These are phyloP conservation scores for Apophysomyces sp. DNA, from an alignment of 371 early-diverging fungal genomes.

Conservation along the genomic window DNA sequence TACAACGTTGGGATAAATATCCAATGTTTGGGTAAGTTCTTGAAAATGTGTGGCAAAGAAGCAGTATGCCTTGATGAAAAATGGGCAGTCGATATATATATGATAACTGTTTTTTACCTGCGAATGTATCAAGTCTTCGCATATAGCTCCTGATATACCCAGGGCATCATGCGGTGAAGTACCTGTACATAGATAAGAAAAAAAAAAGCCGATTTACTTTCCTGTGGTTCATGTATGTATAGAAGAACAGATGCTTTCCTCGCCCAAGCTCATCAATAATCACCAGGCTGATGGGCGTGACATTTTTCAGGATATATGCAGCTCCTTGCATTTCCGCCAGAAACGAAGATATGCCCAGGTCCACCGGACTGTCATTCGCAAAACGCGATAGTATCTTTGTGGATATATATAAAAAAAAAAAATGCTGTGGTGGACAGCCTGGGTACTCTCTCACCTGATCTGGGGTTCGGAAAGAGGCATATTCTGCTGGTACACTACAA, in stretches of 20 bases:
- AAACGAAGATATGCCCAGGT: conserved; percentile 79
- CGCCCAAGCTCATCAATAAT: conserved; percentile 97
- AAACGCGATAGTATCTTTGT: conserved; percentile 64
- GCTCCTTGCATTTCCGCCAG: conserved; percentile 93
- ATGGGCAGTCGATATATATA: neutral
- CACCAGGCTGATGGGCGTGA: conserved; percentile 70
- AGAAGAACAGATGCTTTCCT: conserved; percentile 65
- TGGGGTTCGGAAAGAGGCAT: conserved; percentile 77
- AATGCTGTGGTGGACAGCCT: too few species aligned
- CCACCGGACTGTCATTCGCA: conserved; percentile 70
- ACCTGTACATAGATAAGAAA: conserved; percentile 31
- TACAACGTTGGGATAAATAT: conserved; percentile 65
- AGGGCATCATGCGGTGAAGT: conserved; percentile 83
- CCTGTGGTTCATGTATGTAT: neutral
- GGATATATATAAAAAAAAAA: neutral
- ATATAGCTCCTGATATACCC: conserved; percentile 78
- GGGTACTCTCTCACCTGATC: conserved; percentile 50
- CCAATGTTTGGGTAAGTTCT: conserved; percentile 50
- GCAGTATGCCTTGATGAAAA: conserved; percentile 49
- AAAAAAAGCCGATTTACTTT: neutral
- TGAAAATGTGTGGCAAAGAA: conserved; percentile 78
- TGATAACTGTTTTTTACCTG: conserved; percentile 10
- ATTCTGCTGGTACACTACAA: conserved; percentile 86
- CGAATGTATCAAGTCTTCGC: conserved; percentile 69
- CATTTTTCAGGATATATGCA: conserved; percentile 78